These are phyloP conservation scores for Sclerotinia nivalis DNA, from an alignment of 2,329 filamentous ascomycete species.

Conservation along the genomic window DNA sequence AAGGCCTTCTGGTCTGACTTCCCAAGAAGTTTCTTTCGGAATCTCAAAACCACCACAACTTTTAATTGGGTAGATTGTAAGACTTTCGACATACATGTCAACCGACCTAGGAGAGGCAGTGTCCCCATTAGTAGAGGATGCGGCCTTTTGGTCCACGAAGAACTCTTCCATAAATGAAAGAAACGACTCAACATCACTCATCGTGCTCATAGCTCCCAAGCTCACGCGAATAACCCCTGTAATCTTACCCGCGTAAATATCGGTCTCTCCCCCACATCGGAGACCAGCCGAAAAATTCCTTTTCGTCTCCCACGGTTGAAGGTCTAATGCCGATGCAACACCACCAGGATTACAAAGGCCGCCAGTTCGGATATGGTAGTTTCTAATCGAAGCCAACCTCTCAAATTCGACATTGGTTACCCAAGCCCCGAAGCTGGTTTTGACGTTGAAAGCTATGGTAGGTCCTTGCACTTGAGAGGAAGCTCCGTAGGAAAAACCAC, in stretches of 20 bases:
- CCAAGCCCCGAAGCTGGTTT: constrained; percentile 68
- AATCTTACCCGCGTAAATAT: constrained; percentile 80
- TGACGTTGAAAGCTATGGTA: constrained; percentile 80
- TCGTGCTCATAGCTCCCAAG: constrained; percentile 85
- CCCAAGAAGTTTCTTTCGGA: constrained; percentile 66
- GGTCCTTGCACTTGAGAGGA: constrained; percentile 60
- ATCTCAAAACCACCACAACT: constrained; percentile 82
- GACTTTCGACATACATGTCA: constrained; percentile 56
- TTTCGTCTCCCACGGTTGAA: constrained; percentile 79
- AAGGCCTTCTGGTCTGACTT: constrained; percentile 77
- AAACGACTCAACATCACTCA: constrained; percentile 71
- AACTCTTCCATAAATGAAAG: constrained; percentile 72
- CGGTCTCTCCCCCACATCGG: constrained; percentile 79
- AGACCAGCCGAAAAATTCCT: constrained; percentile 83
- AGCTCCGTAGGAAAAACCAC: constrained; percentile 39
- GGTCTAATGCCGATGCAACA: constrained; percentile 68
- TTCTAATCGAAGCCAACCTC: constrained; percentile 75
- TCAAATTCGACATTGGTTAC: constrained; percentile 82
- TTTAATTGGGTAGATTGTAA: constrained; percentile 88
- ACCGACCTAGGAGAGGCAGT: not conserved
- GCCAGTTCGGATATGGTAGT: constrained; percentile 83
- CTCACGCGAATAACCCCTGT: constrained; percentile 86
- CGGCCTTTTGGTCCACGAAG: constrained; percentile 42
- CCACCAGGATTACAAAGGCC: constrained; percentile 92
- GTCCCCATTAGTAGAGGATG: not conserved